Evolutionary conservation across 2,329 filamentous ascomycete species (phyloP).

Genomic region (Cryoendolithus antarcticus): DNA sequence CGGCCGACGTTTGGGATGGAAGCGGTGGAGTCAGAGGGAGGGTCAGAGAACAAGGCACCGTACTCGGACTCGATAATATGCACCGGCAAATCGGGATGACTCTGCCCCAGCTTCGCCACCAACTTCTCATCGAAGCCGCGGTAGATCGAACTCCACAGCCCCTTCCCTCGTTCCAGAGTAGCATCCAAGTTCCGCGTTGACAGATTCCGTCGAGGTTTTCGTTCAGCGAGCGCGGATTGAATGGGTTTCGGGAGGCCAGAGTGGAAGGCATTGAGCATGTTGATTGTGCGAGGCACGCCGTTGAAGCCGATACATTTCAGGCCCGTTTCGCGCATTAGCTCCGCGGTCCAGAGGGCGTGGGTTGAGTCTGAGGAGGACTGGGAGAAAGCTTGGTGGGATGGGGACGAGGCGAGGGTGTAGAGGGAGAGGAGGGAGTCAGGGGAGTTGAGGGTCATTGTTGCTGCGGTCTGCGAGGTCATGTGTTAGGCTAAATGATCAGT

Average conservation of each 20-base stretch:
- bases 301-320: slow-evolving; percentile 72
- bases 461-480: slow-evolving; percentile 47
- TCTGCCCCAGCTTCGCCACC: slow-evolving; percentile 54
- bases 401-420: slow-evolving; percentile 34
- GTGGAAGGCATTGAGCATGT: slow-evolving; percentile 63
- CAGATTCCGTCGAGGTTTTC: slow-evolving; percentile 22
- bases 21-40: slow-evolving; percentile 30
- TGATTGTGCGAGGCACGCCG: slow-evolving; percentile 66
- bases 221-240: slow-evolving; percentile 32
- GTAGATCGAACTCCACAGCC: slow-evolving; percentile 68
- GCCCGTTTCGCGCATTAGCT: slow-evolving; percentile 63
- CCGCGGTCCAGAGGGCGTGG: slow-evolving; percentile 42
- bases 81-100: slow-evolving; percentile 70
- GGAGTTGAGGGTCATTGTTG: slow-evolving; percentile 78
- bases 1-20: slow-evolving; percentile 45
- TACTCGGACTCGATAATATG: slow-evolving; percentile 69
- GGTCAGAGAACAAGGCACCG: slow-evolving; percentile 59
- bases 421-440: slow-evolving; percentile 59
- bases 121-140: slow-evolving; percentile 62
- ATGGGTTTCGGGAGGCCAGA: slow-evolving; percentile 48
- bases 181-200: slow-evolving; percentile 34
- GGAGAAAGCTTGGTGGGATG: slow-evolving; percentile 10
- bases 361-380: slow-evolving; percentile 10
- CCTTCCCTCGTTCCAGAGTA: slow-evolving; percentile 46
- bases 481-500: not conserved